Conservation (phyloP, 2,329 filamentous ascomycete genomes). For the Colletotrichum paranaense region DNA sequence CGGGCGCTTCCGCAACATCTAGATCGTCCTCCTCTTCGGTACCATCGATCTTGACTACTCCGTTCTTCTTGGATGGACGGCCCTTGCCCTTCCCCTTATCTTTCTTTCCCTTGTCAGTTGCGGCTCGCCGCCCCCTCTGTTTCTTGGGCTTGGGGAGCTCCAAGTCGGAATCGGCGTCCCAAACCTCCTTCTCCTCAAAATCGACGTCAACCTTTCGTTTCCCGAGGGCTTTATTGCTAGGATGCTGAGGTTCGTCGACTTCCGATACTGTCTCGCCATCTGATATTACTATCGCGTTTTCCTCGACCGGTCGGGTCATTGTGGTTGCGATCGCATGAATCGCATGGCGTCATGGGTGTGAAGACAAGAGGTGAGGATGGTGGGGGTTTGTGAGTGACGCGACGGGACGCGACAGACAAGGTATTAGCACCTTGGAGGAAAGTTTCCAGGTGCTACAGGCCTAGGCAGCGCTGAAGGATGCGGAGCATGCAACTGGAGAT, state of each 20-base stretch:
- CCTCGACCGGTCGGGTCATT: constrained; percentile 6
- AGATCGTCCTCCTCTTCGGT: constrained; percentile 53
- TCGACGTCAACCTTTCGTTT: constrained; percentile 53
- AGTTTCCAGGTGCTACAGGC: not conserved
- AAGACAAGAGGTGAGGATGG: not conserved
- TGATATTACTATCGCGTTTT: constrained; percentile 12
- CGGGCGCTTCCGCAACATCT: constrained; percentile 72
- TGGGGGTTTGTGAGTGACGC: constrained; percentile 5
- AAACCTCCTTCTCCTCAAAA: constrained; percentile 58
- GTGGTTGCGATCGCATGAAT: not conserved
- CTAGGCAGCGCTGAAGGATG: not conserved
- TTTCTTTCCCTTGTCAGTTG: constrained; percentile 53
- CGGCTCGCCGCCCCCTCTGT: constrained; percentile 57
- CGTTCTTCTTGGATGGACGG: constrained; percentile 40
- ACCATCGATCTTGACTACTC: constrained; percentile 41
- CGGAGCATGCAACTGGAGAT: not conserved
- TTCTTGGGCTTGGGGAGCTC: constrained; percentile 75
- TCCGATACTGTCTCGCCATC: constrained; percentile 19
- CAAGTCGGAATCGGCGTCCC: constrained; percentile 70
- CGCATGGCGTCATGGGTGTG: not conserved
- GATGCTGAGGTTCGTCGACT: not conserved
- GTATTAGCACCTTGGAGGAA: not conserved
- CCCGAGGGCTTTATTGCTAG: constrained; percentile 28
- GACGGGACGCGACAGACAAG: constrained; percentile 14
- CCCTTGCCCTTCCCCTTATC: constrained; percentile 43